Base-by-base conservation (phyloP, 768 basidiomycete genomes). In the Mycena kentingensis region DNA sequence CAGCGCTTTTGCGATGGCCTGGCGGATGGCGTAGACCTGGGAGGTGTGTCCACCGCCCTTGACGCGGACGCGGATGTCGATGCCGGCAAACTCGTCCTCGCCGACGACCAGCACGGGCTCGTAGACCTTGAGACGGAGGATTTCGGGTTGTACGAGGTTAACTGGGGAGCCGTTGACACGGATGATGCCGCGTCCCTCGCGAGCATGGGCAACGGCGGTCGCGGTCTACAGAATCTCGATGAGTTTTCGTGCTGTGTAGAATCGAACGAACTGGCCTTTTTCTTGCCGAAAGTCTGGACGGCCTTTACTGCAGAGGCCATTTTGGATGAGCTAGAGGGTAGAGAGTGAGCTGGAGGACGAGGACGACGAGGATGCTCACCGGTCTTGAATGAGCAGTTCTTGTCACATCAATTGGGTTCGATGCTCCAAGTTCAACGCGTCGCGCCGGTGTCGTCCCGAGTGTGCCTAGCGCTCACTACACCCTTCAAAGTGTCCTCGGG, bases 281-380 rank as follows among this genome's bases (percentile, higher is more conserved):
- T 98, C 92, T 98, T 98, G 76, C 96, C 96, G 77, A 98, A 98
- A 59, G 93, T 96, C 73, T 98, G 96, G 63, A 98, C 96, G 78
- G 95, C 93, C 78, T 92, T 91, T 61, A 75, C 73, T 68, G 87
- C 80, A 63, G 85, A 73, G 61, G 71, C 82, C 88, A 90, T 91
- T 74, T 76, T 83, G 67, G 62, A 57, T 64, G 66, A 61, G 62
- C 61, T 65, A 61, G 63, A 62, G 63, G 54, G 63, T 24, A 28
- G 52, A 48, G 31, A 39, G 29, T 52, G 46, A 54, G 31, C 37
- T 54, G 37, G 35, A 38, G 36, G 42, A 41, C 28, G 7, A 26
- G 11, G 19, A 42, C 41, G 41, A 32, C 41, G 41, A 12, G 11
- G 41, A 42, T 10, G 13, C 45, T 41, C 50, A 18, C n/a, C 26